Percentiles rank a stretch among this genome's conserved stretches.
These are phyloP conservation scores for Pythium brachiatum DNA, from an alignment of 352 stramenopile genomes.

Conservation along the genomic window DNA sequence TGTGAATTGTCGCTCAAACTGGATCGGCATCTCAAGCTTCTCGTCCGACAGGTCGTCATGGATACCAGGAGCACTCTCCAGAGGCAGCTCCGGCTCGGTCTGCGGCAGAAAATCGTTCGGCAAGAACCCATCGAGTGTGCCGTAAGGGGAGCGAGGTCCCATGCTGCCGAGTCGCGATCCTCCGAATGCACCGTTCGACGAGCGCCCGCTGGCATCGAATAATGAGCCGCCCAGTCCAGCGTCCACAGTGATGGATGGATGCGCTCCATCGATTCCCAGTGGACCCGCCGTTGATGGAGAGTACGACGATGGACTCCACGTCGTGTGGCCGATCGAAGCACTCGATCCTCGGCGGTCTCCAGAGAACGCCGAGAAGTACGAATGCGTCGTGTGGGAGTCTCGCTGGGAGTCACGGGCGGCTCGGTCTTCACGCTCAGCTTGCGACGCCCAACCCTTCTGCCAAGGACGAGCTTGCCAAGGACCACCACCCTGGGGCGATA, in stretches of 20 bases:
- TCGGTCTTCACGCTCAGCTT: slow-evolving; percentile 46
- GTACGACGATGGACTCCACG: slow-evolving; percentile 29
- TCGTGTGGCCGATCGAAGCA: slow-evolving; percentile 20
- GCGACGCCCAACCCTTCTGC: slow-evolving; percentile 30
- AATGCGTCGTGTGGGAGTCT: slow-evolving; percentile 14
- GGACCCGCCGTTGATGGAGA: slow-evolving; percentile 23
- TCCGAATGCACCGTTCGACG: slow-evolving; percentile 21
- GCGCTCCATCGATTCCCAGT: slow-evolving; percentile 2
- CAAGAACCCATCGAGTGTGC: slow-evolving; percentile 62
- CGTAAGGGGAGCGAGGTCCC: slow-evolving; percentile 35
- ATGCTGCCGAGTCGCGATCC: slow-evolving; percentile 14
- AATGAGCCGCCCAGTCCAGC: slow-evolving; percentile 23
- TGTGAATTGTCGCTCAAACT: slow-evolving; percentile 35
- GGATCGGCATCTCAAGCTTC: slow-evolving; percentile 18
- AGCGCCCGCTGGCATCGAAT: slow-evolving; percentile 25
- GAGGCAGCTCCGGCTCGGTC: slow-evolving; percentile 42
- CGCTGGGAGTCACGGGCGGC: slow-evolving; percentile 30
- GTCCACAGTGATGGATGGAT: slow-evolving; percentile 40
- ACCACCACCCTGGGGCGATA: slow-evolving; percentile 34
- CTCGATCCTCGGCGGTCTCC: slow-evolving; percentile 21
- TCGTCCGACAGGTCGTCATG: slow-evolving; percentile 33
- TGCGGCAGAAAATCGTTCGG: slow-evolving; percentile 45
- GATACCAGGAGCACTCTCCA: slow-evolving; percentile 45
- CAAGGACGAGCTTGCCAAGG: slow-evolving; percentile 26
- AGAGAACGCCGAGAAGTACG: slow-evolving; percentile 30